Percentiles rank a stretch among this genome's conserved stretches.
These are phyloP conservation scores for Panellus pusillus DNA, from an alignment of 768 basidiomycete species.

Conservation along the genomic window DNA sequence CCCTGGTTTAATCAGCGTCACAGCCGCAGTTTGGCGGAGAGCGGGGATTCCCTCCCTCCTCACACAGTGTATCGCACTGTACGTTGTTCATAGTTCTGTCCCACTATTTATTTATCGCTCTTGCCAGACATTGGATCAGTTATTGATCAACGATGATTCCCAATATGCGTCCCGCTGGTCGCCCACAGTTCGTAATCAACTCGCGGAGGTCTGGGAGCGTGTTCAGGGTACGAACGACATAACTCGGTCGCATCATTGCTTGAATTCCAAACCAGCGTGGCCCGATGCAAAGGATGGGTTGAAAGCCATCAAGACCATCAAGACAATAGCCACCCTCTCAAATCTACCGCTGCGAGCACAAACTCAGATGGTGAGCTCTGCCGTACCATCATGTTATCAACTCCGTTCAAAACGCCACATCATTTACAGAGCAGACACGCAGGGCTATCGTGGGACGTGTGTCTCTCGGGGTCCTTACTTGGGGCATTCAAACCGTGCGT, in stretches of 20 bases:
- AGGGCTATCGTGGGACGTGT: constrained; percentile 18
- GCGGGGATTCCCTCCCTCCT: constrained; percentile 9
- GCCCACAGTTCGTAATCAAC: constrained; percentile 11
- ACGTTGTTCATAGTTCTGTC: not conserved
- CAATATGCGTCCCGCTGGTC: constrained; percentile 6
- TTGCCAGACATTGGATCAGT: constrained; percentile 13
- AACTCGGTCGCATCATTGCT: not conserved
- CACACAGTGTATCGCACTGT: constrained; percentile 14
- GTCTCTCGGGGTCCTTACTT: constrained; percentile 13
- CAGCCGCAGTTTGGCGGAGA: constrained; percentile 15
- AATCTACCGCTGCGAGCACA: constrained; percentile 15
- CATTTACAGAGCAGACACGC: constrained; percentile 13
- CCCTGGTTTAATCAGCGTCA: not conserved
- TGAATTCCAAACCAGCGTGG: constrained; percentile 2
- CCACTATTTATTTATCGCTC: not conserved
- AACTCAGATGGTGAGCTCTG: constrained; percentile 13
- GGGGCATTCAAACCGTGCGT: constrained; percentile 12
- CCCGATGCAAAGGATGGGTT: constrained; percentile 14
- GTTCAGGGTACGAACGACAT: not conserved
- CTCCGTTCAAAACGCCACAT: not conserved
- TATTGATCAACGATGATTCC: constrained; percentile 3
- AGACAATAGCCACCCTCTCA: constrained; percentile 15
- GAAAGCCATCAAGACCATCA: constrained; percentile 16
- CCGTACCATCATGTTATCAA: not conserved
- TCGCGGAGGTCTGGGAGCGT: constrained; percentile 16